Evolutionary conservation across 352 stramenopile genomes (phyloP).

Genomic region (Phytopythium aichiense): DNA sequence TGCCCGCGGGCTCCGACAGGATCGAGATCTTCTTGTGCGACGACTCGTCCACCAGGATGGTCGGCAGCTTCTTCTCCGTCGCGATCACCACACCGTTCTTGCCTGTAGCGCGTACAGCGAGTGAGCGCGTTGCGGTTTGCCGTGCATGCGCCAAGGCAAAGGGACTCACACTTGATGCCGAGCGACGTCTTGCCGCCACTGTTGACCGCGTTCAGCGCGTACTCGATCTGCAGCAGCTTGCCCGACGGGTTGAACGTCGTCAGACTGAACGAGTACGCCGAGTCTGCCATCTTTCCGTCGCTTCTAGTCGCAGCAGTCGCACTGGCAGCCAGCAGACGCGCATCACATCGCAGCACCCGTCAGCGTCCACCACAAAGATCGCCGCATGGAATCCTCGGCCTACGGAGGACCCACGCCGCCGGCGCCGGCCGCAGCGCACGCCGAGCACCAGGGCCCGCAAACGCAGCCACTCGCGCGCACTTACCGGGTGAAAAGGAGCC

Average conservation of each 20-base stretch:
- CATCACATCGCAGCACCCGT: background rate
- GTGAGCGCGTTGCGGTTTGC: background rate
- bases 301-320: background rate
- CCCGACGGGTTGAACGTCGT: constrained; percentile 99
- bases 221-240: constrained; percentile 99
- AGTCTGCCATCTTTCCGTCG: constrained; percentile 90
- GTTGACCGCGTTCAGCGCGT: constrained; percentile 98
- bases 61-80: constrained; percentile 98
- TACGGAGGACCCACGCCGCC: background rate
- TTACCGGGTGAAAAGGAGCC: background rate
- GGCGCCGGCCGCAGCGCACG: background rate
- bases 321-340: background rate
- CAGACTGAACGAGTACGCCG: constrained; percentile 98
- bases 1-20: constrained; percentile 89
- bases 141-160: background rate
- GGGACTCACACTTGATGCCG: constrained; percentile 91
- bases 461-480: background rate
- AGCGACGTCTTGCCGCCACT: constrained; percentile 96
- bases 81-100: constrained; percentile 99
- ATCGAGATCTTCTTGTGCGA: constrained; percentile 96
- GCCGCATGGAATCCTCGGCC: background rate
- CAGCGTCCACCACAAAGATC: background rate
- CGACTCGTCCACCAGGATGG: constrained; percentile 93
- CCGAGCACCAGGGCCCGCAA: background rate
- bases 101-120: constrained; percentile 38